Conservation (phyloP, 176 grass and related monocot species). For the Zoysia japonica region DNA sequence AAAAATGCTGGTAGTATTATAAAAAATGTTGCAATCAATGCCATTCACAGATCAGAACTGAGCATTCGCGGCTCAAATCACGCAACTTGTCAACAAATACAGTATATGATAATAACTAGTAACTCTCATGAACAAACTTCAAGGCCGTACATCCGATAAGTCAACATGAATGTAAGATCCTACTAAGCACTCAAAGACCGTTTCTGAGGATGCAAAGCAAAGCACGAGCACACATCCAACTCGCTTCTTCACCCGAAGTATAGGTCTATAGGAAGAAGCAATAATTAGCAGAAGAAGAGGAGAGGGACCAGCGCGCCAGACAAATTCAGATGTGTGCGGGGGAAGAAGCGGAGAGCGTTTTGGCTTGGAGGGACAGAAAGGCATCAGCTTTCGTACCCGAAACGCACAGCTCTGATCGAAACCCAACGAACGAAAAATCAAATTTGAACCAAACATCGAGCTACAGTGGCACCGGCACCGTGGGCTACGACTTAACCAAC, state of each 20-base stretch:
- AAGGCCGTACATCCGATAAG: background rate
- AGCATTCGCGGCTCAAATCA: background rate
- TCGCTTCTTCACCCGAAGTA: background rate
- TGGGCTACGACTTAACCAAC: background rate
- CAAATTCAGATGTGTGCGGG: background rate
- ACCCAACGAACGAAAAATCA: background rate
- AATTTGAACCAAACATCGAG: conserved; percentile 4
- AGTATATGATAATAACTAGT: background rate
- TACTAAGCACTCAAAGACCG: background rate
- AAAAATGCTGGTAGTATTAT: too few relatives aligned
- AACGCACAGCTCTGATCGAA: background rate
- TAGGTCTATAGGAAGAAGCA: conserved; percentile 24
- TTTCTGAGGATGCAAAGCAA: conserved; percentile 31
- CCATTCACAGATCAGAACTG: background rate
- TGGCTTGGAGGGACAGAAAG: background rate
- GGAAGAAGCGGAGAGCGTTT: background rate
- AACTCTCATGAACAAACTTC: conserved; percentile 1
- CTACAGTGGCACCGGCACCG: background rate
- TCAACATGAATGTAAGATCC: conserved; percentile 11
- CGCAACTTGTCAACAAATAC: conserved; percentile 3
- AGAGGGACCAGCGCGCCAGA: background rate
- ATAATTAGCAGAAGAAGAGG: background rate
- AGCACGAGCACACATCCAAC: background rate
- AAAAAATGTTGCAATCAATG: conserved; percentile 20
- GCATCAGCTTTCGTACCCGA: background rate